phyloP scores from a whole-genome alignment of 345 rosid species.

The Balakata baccata region DNA sequence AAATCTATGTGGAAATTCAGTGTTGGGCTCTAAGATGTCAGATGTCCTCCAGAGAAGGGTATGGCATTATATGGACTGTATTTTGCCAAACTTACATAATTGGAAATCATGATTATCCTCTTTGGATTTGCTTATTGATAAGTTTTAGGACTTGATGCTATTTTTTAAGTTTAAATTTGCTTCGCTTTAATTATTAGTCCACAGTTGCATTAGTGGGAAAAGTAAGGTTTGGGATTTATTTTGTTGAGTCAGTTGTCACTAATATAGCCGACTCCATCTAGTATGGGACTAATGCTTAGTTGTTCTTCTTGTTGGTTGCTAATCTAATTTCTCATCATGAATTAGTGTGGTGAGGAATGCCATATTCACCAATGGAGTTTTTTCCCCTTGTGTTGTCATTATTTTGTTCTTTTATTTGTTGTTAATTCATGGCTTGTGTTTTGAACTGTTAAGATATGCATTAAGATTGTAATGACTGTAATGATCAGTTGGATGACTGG shows the following conservation, averaged over 20 bases:
- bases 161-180: not conserved
- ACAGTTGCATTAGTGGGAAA: not conserved
- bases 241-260: not conserved
- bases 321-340: not conserved
- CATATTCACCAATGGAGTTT: not conserved
- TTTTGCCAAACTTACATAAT: not conserved
- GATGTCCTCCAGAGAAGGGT: constrained; percentile 85
- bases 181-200: not conserved
- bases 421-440: not conserved
- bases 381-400: not conserved
- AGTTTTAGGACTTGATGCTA: not conserved
- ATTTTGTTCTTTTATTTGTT: not conserved
- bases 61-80: constrained; percentile 16
- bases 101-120: not conserved
- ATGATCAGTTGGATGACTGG: not conserved
- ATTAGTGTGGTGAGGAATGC: not conserved
- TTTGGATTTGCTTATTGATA: not conserved
- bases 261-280: no score
- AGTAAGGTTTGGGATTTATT: not conserved
- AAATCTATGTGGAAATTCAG: constrained; percentile 50
- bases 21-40: constrained; percentile 61
- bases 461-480: not conserved
- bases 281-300: no score
- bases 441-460: not conserved
- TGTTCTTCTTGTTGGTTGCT: not conserved